Percentiles rank a stretch among this genome's conserved stretches.
Conservation (phyloP, 2,329 filamentous ascomycete species). For the Fragosphaeria purpurea region DNA sequence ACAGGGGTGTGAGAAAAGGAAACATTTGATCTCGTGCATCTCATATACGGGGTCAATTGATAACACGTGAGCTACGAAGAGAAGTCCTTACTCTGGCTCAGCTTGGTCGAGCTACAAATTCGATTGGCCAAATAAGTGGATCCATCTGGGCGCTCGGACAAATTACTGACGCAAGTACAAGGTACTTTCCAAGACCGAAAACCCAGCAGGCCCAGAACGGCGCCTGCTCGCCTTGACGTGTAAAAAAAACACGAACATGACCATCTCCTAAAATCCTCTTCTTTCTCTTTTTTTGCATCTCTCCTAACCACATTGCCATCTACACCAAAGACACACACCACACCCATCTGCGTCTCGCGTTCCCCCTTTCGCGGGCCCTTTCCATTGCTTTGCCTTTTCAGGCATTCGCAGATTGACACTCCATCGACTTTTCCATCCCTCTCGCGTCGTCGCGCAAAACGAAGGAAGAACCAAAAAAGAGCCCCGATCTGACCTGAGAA, state of each 20-base stretch:
- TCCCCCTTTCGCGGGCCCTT: constrained; percentile 5
- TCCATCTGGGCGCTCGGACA: too few relatives aligned
- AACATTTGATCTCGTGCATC: too few relatives aligned
- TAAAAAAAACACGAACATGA: constrained; percentile 6
- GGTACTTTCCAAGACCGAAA: too few relatives aligned
- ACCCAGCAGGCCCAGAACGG: too few relatives aligned
- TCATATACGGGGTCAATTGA: too few relatives aligned
- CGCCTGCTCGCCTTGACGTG: constrained; percentile 2
- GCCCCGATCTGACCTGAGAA: too few relatives aligned
- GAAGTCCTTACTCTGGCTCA: too few relatives aligned
- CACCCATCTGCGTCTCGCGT: constrained; percentile 3
- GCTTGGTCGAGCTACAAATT: too few relatives aligned
- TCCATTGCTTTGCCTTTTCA: constrained; percentile 6
- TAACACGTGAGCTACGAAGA: too few relatives aligned
- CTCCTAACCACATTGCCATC: constrained; percentile 6
- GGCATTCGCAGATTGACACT: constrained; percentile 1
- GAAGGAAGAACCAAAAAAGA: background rate
- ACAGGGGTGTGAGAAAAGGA: too few relatives aligned
- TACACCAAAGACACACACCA: constrained; percentile 1
- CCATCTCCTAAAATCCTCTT: constrained; percentile 7
- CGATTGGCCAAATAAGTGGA: too few relatives aligned
- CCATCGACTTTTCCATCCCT: background rate
- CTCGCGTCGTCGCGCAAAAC: constrained; percentile 3
- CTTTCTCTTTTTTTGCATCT: constrained; percentile 2
- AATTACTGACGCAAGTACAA: too few relatives aligned